Conservation (phyloP, 306 rosid genomes). For the Medicago arabica region DNA sequence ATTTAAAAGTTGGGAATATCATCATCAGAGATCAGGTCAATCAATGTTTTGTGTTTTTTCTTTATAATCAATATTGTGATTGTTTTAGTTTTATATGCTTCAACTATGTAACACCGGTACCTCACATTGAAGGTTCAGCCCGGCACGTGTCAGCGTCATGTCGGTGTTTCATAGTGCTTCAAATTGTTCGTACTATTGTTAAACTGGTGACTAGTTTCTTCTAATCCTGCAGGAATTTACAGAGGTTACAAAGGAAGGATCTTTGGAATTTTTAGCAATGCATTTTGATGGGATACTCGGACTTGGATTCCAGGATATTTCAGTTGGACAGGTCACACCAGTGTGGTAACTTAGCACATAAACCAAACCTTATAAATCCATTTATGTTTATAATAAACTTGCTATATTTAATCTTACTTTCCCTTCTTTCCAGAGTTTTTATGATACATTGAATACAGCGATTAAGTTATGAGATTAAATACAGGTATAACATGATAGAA, state of each 20-base stretch:
- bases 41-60: conserved; percentile 4
- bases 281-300: conserved; percentile 59
- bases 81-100: conserved; percentile 14
- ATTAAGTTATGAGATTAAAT: conserved; percentile 21
- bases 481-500: conserved; percentile 53
- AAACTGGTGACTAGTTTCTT: too few relatives aligned
- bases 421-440: neutral
- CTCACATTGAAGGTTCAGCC: too few relatives aligned
- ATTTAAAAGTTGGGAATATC: conserved; percentile 50
- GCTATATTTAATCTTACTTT: conserved; percentile 8
- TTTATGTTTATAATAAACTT: neutral
- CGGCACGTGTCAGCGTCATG: too few relatives aligned
- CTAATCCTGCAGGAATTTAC: conserved; percentile 45
- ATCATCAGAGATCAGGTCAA: conserved; percentile 50
- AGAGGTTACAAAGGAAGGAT: conserved; percentile 51
- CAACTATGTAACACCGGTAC: neutral
- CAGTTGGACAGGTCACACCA: conserved; percentile 50
- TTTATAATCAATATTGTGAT: conserved; percentile 3
- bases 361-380: neutral
- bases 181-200: too few relatives aligned
- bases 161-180: too few relatives aligned
- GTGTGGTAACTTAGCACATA: conserved; percentile 45
- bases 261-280: conserved; percentile 43
- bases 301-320: conserved; percentile 51
- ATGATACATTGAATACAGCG: too few relatives aligned